Evolutionary conservation across 23 red algal species (phyloP), one percentile per base, ranked within the genome.

Genomic region (Agarophyton chilense): DNA sequence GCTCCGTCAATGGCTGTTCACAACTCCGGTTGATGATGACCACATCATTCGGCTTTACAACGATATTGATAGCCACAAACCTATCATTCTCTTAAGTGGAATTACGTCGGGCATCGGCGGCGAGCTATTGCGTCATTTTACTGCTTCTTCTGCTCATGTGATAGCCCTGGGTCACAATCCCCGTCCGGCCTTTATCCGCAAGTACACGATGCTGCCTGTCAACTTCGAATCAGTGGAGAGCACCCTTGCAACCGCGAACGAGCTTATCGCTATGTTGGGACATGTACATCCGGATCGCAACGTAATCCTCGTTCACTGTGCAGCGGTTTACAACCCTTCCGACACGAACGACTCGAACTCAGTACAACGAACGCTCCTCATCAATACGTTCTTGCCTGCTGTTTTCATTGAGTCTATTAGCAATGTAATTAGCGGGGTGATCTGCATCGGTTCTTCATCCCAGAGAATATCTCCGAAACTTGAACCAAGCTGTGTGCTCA

Each of bases 61-160:
- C 0, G 43, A 56, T 22, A 42, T 72, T 57, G 57, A 39, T 87
- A 24, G 1, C 12, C 34, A 32, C 41, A 89, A 89, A 28, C 54
- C 71, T 18, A 50, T 89, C 33, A 65, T 89, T 66, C 7, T 89
- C 12, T 38, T 89, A 31, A 89, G 63, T 35, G 85, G 85, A 31
- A 28, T 53, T 55, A 65, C 85, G 17, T 78, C 85, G n/a, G 85
- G 85, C 32, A 89, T 89, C 19, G 85, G 85, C 29, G 19, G 71
- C 8, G 49, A 79, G 55, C 25, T 89, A 31, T 19, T 89, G 50
- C 67, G 51, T 39, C 52, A 62, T 50, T 65, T 89, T 4, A 46
- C 47, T 50, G 21, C 38, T 17, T 43, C 60, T 13, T 66, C 43
- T 6, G 55, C 53, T 10, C 66, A 89, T 34, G 73, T 89, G 22